Evolutionary conservation across 202 grass and related monocot species (phyloP).

Genomic region (Dendrocalamus latiflorus): DNA sequence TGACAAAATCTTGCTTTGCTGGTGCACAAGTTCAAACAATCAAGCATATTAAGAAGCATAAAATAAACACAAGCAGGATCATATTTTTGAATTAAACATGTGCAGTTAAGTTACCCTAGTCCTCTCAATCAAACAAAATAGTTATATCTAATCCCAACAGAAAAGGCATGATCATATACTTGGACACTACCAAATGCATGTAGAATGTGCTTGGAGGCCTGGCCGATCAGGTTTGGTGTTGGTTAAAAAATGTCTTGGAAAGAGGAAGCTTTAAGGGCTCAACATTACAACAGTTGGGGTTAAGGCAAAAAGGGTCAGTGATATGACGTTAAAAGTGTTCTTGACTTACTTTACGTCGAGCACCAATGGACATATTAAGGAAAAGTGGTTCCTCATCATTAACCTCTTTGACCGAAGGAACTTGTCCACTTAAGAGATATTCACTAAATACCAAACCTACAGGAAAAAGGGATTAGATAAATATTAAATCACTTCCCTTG

Average conservation of each 20-base stretch:
- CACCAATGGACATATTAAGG: conserved; percentile 41
- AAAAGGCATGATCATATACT: too few relatives aligned
- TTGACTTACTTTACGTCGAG: conserved; percentile 51
- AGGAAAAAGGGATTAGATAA: neutral
- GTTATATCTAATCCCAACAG: too few relatives aligned
- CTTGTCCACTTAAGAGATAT: conserved; percentile 85
- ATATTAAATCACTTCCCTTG: neutral
- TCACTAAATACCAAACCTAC: conserved; percentile 93
- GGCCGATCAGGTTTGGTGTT: too few relatives aligned
- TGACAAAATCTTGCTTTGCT: too few relatives aligned
- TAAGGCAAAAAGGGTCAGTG: neutral
- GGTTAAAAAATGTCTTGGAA: neutral
- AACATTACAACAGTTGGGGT: neutral
- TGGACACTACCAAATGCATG: too few relatives aligned
- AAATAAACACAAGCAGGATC: too few relatives aligned
- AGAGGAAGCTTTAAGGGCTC: neutral
- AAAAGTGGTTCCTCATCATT: conserved; percentile 88
- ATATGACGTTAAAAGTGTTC: neutral
- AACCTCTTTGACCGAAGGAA: conserved; percentile 86
- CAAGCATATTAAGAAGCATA: too few relatives aligned
- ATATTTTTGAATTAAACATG: too few relatives aligned
- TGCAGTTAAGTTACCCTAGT: too few relatives aligned
- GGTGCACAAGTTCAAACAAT: too few relatives aligned
- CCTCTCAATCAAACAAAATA: too few relatives aligned
- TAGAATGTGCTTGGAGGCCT: too few relatives aligned